phyloP scores from a whole-genome alignment of 306 rosid genomes.

The Bauhinia variegata region DNA sequence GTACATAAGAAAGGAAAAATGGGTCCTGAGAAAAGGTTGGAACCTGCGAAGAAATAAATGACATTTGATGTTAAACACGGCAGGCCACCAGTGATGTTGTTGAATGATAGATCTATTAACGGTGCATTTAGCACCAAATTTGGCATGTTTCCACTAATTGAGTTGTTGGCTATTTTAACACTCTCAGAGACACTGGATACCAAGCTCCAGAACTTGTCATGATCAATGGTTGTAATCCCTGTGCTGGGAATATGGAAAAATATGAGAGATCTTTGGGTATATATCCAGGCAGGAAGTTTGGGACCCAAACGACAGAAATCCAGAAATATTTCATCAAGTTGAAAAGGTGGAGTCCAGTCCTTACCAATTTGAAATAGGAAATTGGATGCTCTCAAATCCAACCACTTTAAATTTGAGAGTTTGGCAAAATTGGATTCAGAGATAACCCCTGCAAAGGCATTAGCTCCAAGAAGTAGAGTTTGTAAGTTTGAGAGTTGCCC shows the following conservation, averaged over 20 bases:
- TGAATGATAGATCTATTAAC: neutral
- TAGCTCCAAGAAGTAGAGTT: no score
- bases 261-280: neutral
- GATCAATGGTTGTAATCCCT: conserved; percentile 1
- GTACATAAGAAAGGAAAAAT: conserved; percentile 1
- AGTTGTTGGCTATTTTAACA: conserved; percentile 20
- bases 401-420: no score
- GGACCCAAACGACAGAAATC: conserved; percentile 16
- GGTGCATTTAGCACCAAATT: neutral
- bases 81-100: neutral
- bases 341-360: conserved; percentile 27
- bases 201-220: conserved; percentile 27
- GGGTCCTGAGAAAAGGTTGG: conserved; percentile 32
- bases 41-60: neutral
- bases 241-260: neutral
- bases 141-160: conserved; percentile 11
- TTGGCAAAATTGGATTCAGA: no score
- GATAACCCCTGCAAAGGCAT: no score
- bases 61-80: conserved; percentile 29
- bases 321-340: neutral
- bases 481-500: no score
- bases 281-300: conserved; percentile 30
- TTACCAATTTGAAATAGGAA: conserved; percentile 12
- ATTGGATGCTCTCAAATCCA: neutral
- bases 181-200: neutral